These are phyloP conservation scores for Pseudocercospora cruenta DNA, from an alignment of 2,329 filamentous ascomycete genomes.

Conservation along the genomic window DNA sequence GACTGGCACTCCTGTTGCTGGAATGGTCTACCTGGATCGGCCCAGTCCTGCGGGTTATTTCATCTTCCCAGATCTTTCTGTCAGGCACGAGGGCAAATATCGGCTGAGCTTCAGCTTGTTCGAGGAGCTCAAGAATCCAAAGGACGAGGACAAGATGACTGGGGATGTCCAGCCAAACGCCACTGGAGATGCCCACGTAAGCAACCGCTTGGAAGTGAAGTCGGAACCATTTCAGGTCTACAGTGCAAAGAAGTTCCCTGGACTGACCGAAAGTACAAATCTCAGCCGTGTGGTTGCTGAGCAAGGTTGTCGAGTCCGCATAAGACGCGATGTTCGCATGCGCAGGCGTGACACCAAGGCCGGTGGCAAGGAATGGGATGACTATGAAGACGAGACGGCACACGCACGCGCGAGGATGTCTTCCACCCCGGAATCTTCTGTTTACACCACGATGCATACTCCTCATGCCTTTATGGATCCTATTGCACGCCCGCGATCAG, in stretches of 20 bases:
- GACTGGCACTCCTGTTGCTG: slow-evolving; percentile 91
- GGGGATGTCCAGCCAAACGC: slow-evolving; percentile 42
- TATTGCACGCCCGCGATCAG: slow-evolving; percentile 41
- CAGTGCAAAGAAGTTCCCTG: slow-evolving; percentile 98
- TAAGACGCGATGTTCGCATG: slow-evolving; percentile 91
- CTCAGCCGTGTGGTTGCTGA: slow-evolving; percentile 91
- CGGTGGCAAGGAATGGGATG: slow-evolving; percentile 66
- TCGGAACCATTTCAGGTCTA: slow-evolving; percentile 85
- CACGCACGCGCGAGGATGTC: slow-evolving; percentile 53
- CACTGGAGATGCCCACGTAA: slow-evolving; percentile 63
- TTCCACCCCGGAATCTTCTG: slow-evolving; percentile 37
- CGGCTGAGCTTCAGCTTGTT: slow-evolving; percentile 90
- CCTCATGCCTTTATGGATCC: slow-evolving; percentile 38
- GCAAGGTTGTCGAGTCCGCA: slow-evolving; percentile 94
- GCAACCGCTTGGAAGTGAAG: slow-evolving; percentile 88
- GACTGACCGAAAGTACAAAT: slow-evolving; percentile 83
- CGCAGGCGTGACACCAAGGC: slow-evolving; percentile 77
- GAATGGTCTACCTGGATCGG: slow-evolving; percentile 93
- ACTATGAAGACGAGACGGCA: slow-evolving; percentile 60
- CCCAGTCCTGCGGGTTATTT: slow-evolving; percentile 84
- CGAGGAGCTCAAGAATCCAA: slow-evolving; percentile 85
- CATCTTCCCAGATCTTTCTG: slow-evolving; percentile 94
- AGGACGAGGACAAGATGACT: slow-evolving; percentile 68
- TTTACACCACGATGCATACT: slow-evolving; percentile 26
- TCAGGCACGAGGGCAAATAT: slow-evolving; percentile 93